phyloP scores from a whole-genome alignment of 1,284 basidiomycete genomes.

The Microbotryum silenes-acaulis region DNA sequence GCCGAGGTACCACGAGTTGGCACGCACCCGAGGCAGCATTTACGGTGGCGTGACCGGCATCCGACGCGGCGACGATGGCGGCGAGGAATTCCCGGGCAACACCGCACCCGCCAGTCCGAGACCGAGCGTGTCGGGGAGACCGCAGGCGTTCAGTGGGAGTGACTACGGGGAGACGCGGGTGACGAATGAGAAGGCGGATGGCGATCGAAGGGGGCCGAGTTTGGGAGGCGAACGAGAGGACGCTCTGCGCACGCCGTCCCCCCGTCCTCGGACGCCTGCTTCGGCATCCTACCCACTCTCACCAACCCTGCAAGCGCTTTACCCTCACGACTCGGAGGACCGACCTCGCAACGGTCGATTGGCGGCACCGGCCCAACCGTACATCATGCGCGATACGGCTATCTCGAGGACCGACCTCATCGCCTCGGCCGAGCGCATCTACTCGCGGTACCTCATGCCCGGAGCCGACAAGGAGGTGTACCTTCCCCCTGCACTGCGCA shows the following conservation, averaged over 20 bases:
- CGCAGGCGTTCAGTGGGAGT: background rate
- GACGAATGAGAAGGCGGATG: background rate
- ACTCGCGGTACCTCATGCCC: conserved; percentile 72
- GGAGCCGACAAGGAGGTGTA: conserved; percentile 75
- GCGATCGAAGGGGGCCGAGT: background rate
- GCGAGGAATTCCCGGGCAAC: background rate
- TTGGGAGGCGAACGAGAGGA: background rate
- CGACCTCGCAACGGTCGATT: conserved; percentile 47
- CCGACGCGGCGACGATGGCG: conserved; percentile 7
- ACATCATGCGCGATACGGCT: conserved; percentile 76
- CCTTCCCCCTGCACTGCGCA: conserved; percentile 74
- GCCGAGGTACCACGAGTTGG: conserved; percentile 93
- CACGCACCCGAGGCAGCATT: conserved; percentile 73
- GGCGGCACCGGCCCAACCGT: conserved; percentile 42
- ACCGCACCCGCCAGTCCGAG: background rate
- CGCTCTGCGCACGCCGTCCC: conserved; percentile 29
- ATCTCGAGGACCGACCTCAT: conserved; percentile 85
- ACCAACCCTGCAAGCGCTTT: conserved; percentile 34
- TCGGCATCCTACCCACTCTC: conserved; percentile 31
- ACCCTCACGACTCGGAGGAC: conserved; percentile 29
- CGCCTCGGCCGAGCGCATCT: conserved; percentile 89
- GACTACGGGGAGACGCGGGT: background rate
- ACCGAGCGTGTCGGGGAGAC: background rate
- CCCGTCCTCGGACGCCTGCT: conserved; percentile 13
- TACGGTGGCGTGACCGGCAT: conserved; percentile 84